Evolutionary conservation across 805 yeast genomes (phyloP).

Genomic region (Brettanomyces naardenensis): DNA sequence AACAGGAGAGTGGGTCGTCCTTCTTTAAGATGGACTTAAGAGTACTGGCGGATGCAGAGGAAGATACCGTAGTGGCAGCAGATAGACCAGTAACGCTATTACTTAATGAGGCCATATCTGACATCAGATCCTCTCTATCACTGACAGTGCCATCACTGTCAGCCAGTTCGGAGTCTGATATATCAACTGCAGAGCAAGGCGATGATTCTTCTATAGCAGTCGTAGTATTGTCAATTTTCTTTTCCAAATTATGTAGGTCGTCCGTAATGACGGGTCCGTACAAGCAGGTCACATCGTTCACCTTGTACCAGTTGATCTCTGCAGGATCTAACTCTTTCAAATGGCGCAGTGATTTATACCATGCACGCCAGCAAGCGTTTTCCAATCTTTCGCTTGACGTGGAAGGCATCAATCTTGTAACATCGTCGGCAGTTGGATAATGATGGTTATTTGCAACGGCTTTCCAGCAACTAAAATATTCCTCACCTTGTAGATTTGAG

Average conservation of each 20-base stretch:
- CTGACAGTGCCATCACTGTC: neutral
- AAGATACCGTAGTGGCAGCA: neutral
- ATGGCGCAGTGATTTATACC: constrained; percentile 74
- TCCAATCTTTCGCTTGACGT: constrained; percentile 44
- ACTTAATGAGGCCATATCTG: neutral
- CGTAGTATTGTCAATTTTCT: too few species aligned
- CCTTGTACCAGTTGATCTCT: constrained; percentile 45
- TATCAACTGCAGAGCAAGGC: too few species aligned
- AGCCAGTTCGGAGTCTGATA: too few species aligned
- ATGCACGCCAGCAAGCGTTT: constrained; percentile 90
- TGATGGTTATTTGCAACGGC: constrained; percentile 26
- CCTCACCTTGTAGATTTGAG: constrained; percentile 26
- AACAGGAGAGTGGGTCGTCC: neutral
- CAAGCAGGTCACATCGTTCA: constrained; percentile 45
- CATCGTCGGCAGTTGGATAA: constrained; percentile 24
- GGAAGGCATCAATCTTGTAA: constrained; percentile 27
- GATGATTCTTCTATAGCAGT: too few species aligned
- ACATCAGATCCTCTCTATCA: neutral
- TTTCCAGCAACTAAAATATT: constrained; percentile 35
- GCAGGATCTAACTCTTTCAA: constrained; percentile 39
- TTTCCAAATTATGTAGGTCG: neutral
- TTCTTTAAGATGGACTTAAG: constrained; percentile 1
- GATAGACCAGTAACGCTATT: neutral
- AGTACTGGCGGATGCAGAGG: neutral
- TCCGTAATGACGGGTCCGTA: constrained; percentile 38